phyloP scores from a whole-genome alignment of 192 early-diverging fungal genomes.

The Mortierella claussenii region DNA sequence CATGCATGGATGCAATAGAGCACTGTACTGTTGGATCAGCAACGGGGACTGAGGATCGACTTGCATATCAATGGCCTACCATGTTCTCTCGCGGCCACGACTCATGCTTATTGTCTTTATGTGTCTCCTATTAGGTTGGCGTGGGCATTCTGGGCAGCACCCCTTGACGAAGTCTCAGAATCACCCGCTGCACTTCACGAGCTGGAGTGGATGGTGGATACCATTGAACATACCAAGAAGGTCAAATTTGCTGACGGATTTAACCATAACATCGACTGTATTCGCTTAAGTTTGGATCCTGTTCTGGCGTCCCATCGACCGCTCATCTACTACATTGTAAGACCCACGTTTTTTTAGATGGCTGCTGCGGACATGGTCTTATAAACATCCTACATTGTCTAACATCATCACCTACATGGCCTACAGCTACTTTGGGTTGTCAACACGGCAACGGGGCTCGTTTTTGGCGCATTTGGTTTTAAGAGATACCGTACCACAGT shows the following conservation, averaged over 20 bases:
- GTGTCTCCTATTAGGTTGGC: constrained; percentile 56
- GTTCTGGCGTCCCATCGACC: constrained; percentile 67
- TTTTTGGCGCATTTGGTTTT: neutral
- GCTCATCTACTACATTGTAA: constrained; percentile 61
- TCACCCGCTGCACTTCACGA: constrained; percentile 46
- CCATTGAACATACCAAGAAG: constrained; percentile 42
- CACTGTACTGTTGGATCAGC: too few relatives aligned
- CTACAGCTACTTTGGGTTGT: neutral
- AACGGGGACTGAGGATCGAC: too few relatives aligned
- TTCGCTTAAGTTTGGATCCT: constrained; percentile 65
- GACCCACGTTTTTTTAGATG: too few relatives aligned
- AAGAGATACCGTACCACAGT: too few relatives aligned
- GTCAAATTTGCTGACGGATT: constrained; percentile 56
- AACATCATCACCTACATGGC: neutral
- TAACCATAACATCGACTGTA: constrained; percentile 60
- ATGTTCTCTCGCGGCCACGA: too few relatives aligned
- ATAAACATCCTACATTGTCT: too few relatives aligned
- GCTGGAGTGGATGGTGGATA: constrained; percentile 53
- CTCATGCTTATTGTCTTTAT: too few relatives aligned
- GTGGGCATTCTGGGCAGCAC: constrained; percentile 62
- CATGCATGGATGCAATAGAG: too few relatives aligned
- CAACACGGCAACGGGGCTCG: neutral
- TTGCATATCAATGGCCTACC: too few relatives aligned
- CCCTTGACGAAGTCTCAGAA: constrained; percentile 42
- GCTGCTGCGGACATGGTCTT: too few relatives aligned